phyloP scores from a whole-genome alignment of 805 yeast genomes.

The Zygoascus ofunaensis region DNA sequence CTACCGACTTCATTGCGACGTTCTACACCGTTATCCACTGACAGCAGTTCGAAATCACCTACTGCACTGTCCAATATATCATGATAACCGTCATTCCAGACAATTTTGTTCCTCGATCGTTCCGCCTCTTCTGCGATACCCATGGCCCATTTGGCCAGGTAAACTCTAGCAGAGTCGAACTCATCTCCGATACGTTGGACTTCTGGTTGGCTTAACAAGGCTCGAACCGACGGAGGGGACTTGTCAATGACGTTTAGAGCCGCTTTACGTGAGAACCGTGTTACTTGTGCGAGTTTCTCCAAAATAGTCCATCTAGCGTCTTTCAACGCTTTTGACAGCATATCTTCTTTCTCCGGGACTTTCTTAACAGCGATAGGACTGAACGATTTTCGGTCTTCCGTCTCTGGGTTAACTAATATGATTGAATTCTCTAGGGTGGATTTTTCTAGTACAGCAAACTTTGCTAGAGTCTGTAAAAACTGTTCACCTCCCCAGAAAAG shows the following conservation, averaged over 20 bases:
- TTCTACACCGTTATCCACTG: constrained; percentile 46
- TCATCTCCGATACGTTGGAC: constrained; percentile 77
- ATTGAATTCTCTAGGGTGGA: constrained; percentile 67
- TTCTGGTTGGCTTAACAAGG: constrained; percentile 64
- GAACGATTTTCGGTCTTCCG: constrained; percentile 54
- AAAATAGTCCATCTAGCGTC: constrained; percentile 80
- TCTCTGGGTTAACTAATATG: constrained; percentile 68
- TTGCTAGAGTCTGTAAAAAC: constrained; percentile 47
- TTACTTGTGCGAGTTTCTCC: constrained; percentile 73
- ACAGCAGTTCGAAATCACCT: constrained; percentile 36
- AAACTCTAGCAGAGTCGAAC: constrained; percentile 85
- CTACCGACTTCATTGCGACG: constrained; percentile 57
- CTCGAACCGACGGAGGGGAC: constrained; percentile 48
- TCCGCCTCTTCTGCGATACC: constrained; percentile 89
- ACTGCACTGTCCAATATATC: constrained; percentile 24
- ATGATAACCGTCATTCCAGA: constrained; percentile 29
- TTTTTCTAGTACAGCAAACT: constrained; percentile 52
- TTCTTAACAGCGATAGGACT: constrained; percentile 34
- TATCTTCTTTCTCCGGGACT: constrained; percentile 24
- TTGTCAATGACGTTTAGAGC: constrained; percentile 52
- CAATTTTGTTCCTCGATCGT: constrained; percentile 34
- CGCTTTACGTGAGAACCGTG: constrained; percentile 52
- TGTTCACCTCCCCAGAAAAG: constrained; percentile 91
- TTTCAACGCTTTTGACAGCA: constrained; percentile 43
- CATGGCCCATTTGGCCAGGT: constrained; percentile 93